A percentile compares a stretch with the other conserved stretches of the same genome.
Conservation (phyloP, 371 early-diverging fungal species). For the Mucor piriformis region DNA sequence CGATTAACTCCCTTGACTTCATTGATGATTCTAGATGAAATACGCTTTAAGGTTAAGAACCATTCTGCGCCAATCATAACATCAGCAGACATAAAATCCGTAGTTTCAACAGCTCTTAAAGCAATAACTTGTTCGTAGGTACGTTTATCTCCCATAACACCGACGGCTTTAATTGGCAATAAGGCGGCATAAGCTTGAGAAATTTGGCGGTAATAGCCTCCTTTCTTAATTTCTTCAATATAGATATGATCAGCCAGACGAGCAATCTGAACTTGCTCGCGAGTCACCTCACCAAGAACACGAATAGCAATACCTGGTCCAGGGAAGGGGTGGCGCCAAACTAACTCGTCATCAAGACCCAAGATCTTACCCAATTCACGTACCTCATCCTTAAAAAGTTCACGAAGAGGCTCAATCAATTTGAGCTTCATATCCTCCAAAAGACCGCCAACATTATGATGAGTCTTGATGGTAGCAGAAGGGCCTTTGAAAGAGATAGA, state of each 20-base stretch:
- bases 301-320: constrained; percentile 98
- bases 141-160: constrained; percentile 98
- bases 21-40: constrained; percentile 94
- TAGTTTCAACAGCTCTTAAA: constrained; percentile 93
- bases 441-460: constrained; percentile 98
- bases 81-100: constrained; percentile 98
- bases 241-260: constrained; percentile 94
- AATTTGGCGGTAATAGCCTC: constrained; percentile 93
- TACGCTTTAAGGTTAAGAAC: constrained; percentile 76
- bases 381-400: constrained; percentile 98
- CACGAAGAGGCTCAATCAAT: constrained; percentile 96
- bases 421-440: constrained; percentile 96
- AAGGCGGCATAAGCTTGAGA: constrained; percentile 97
- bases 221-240: constrained; percentile 97
- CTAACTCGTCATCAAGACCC: constrained; percentile 89
- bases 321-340: constrained; percentile 99
- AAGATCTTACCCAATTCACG: constrained; percentile 89
- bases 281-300: constrained; percentile 93
- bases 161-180: constrained; percentile 93
- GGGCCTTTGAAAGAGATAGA: constrained; percentile 98
- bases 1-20: constrained; percentile 98
- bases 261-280: constrained; percentile 89
- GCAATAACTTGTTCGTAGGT: constrained; percentile 98
- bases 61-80: constrained; percentile 72
- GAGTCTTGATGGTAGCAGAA: constrained; percentile 97